Base-by-base conservation (phyloP, 495 filamentous ascomycete genomes). In the Trichocladium antarcticum region DNA sequence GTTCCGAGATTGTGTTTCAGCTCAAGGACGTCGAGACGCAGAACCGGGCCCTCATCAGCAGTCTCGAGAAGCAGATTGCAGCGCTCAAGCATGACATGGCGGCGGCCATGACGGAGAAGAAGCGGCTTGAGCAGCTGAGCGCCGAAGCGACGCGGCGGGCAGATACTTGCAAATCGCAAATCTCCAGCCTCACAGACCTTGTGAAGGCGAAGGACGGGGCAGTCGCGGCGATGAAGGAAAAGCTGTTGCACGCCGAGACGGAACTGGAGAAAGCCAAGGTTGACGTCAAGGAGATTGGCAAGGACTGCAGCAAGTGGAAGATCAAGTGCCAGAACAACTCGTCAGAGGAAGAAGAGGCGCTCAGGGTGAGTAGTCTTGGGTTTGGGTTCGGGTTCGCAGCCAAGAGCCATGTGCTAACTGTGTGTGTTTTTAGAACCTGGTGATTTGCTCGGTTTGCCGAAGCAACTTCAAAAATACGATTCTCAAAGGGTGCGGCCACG, bases 401-500 rank as follows among this genome's bases (percentile, higher is more conserved):
- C 5, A 12, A 12, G 15, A 5, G 5, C 22, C 7, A n/a, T 11
- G 2, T 42, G 52, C 70, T 78, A 68, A 78, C 63, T 17, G 28
- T 55, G 42, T n/a, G n/a, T n/a, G n/a, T n/a, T 27, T 47, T 3
- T 57, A 97, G 90, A 77, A 77, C 53, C 77, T 96, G 65, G 87
- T 87, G 15, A 77, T 90, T 34, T 98, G 92, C 69, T 83, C 84
- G 2, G 85, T 96, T 16, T 98, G 92, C 67, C 81, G 83, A 53
- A 79, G 73, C 45, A 85, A 89, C 46, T 92, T 95, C 74, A 96
- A 96, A 68, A 85, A 97, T 62, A 94, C 89, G 1, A 82, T 82
- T 15, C 75, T 98, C 56, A 89, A 88, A 61, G 87, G 83, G 12
- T 98, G 92, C 64, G 92, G 92, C n/a, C 92, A 98, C 67, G 80